Conservation (phyloP, 1,139 yeast species). For the Diutina pseudorugosa region DNA sequence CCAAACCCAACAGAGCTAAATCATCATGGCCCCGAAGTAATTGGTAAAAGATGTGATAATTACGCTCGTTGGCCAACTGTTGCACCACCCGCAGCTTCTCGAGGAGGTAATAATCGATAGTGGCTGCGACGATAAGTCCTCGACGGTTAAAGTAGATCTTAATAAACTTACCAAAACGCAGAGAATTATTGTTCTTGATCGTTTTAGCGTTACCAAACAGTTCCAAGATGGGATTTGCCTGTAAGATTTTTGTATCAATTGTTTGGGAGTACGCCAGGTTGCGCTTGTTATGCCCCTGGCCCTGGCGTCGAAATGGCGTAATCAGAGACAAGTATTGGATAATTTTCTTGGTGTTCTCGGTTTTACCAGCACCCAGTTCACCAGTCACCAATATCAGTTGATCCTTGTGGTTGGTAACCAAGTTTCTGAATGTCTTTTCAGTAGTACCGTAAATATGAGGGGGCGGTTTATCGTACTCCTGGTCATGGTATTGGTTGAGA, state of each 20-base stretch:
- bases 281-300: not conserved
- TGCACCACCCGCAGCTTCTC: conserved; percentile 91
- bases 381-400: conserved; percentile 95
- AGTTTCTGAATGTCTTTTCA: conserved; percentile 73
- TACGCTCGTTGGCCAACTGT: conserved; percentile 68
- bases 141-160: conserved; percentile 62
- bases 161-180: conserved; percentile 94
- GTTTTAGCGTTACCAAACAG: conserved; percentile 98
- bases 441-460: conserved; percentile 94
- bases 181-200: conserved; percentile 84
- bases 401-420: conserved; percentile 58
- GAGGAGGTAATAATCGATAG: conserved; percentile 84
- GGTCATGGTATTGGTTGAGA: conserved; percentile 38
- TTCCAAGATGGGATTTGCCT: conserved; percentile 92
- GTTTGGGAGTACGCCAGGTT: conserved; percentile 2
- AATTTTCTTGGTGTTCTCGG: conserved; percentile 94
- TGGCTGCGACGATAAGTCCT: conserved; percentile 75
- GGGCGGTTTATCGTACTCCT: conserved; percentile 28
- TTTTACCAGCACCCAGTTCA: conserved; percentile 97
- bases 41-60: conserved; percentile 89
- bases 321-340: conserved; percentile 77
- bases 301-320: conserved; percentile 27
- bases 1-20: conserved; percentile 38
- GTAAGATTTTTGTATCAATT: conserved; percentile 77
- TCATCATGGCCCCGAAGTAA: conserved; percentile 55